Evolutionary conservation across 225 moss, liverwort and hornwort species (phyloP).

Genomic region (Polytrichum formosum): DNA sequence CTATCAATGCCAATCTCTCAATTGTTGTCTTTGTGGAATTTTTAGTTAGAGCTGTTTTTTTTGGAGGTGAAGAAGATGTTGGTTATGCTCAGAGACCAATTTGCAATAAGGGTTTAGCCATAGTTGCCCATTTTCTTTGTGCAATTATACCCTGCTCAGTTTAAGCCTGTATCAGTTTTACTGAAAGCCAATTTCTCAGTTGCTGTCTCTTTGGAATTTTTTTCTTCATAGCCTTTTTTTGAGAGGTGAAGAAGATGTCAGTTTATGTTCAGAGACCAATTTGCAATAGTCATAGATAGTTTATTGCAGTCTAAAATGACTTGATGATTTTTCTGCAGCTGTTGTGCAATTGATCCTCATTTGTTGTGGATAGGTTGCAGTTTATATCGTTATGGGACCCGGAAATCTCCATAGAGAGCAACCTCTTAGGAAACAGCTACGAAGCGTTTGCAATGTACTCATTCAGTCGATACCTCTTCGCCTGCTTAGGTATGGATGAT

Average conservation of each 20-base stretch:
- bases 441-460: constrained; percentile 94
- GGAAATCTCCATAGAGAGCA: constrained; percentile 62
- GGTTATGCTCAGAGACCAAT: no score
- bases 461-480: constrained; percentile 86
- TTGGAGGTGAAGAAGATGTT: no score
- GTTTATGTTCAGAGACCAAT: no score
- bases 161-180: background rate
- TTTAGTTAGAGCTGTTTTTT: no score
- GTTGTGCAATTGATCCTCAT: constrained; percentile 14
- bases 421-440: constrained; percentile 84
- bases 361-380: constrained; percentile 59
- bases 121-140: no score
- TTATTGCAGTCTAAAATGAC: background rate
- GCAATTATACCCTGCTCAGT: background rate
- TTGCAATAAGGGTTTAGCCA: no score
- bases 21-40: no score
- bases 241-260: no score
- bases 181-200: background rate
- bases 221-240: no score
- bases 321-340: background rate
- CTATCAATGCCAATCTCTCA: no score
- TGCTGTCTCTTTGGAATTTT: no score
- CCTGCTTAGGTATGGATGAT: constrained; percentile 67
- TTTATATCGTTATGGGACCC: constrained; percentile 77
- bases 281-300: background rate